Evolutionary conservation across 2,329 filamentous ascomycete genomes (phyloP), one percentile per base, ranked within the genome.

Genomic region (Aureobasidium sp.): DNA sequence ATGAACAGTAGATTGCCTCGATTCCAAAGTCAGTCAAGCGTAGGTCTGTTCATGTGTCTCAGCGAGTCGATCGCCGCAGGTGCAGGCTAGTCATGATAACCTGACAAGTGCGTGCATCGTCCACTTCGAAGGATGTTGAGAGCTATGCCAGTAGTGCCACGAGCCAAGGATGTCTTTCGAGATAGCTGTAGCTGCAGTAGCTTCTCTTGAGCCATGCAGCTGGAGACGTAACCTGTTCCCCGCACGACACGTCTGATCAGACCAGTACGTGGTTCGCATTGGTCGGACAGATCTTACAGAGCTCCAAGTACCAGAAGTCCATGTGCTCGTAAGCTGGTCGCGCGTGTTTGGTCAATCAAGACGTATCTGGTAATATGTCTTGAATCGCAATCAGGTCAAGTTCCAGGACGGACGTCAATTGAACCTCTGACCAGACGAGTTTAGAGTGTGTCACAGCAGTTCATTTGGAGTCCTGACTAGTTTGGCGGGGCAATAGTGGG

Each of bases 401-500:
- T 15, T 34, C 9, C 25, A 20, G 3, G 20, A 37, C 17, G 31
- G 8, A 39, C 12, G n/a, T 15, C 20, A 25, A 45, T 45, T 34
- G 41, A 3, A 36, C 7, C 6, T 5, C 29, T 11, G 20, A 37
- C 17, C 37, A 14, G 7, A 20, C 5, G 17, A 42, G 17, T 7
- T 31, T 37, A 20, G 12, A 20, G 9, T 29, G 15, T 5, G 31
- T 31, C 51, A 42, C 25, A 42, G 37, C 51, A 55, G 20, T 20
- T 11, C 51, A 29, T 11, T 17, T 42, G 53, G 45, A 5, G 25
- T 57, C 53, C 27, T 57, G 53, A 57, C 53, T 57, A 45, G 53
- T 57, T 34, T 45, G 8, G 53, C 39, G 53, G 53, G 53, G 53
- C 53, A 17, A 57, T 31, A 36, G 53, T 57, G 53, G 53, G 41